Evolutionary conservation across 2,329 filamentous ascomycete genomes (phyloP).

Genomic region (Didymella sp.): DNA sequence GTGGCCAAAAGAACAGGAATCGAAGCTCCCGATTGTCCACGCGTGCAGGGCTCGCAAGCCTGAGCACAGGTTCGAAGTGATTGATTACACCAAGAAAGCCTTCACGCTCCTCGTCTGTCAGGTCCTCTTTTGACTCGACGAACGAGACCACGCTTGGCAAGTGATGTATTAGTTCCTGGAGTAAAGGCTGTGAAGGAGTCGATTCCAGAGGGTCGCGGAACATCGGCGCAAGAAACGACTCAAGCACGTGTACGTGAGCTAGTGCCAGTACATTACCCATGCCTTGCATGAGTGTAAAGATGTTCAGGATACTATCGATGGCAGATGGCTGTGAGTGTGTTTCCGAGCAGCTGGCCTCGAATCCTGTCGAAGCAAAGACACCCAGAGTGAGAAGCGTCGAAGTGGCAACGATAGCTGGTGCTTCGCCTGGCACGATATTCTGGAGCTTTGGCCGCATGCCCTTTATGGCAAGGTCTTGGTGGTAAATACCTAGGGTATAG

Average conservation of each 20-base stretch:
- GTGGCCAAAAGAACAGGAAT: slow-evolving; percentile 50
- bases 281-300: slow-evolving; percentile 47
- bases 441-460: slow-evolving; percentile 39
- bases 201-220: slow-evolving; percentile 28
- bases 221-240: slow-evolving; percentile 37
- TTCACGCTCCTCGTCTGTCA: slow-evolving; percentile 28
- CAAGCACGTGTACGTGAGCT: slow-evolving; percentile 25
- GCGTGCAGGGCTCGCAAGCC: slow-evolving; percentile 30
- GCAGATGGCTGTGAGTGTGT: slow-evolving; percentile 17
- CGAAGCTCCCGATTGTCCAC: slow-evolving; percentile 46
- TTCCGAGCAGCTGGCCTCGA: slow-evolving; percentile 28
- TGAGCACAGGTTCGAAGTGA: slow-evolving; percentile 30
- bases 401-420: slow-evolving; percentile 41
- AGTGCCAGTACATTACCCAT: slow-evolving; percentile 42
- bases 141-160: slow-evolving; percentile 30
- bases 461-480: slow-evolving; percentile 48
- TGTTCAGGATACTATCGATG: slow-evolving; percentile 45
- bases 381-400: slow-evolving; percentile 42
- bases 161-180: slow-evolving; percentile 31
- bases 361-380: slow-evolving; percentile 41
- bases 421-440: slow-evolving; percentile 40
- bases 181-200: slow-evolving; percentile 38
- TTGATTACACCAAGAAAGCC: slow-evolving; percentile 26
- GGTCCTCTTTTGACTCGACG: slow-evolving; percentile 29
- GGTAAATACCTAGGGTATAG: slow-evolving; percentile 46